Base-by-base conservation (phyloP, 208 protist species). In the Acanthamoeba royreba region DNA sequence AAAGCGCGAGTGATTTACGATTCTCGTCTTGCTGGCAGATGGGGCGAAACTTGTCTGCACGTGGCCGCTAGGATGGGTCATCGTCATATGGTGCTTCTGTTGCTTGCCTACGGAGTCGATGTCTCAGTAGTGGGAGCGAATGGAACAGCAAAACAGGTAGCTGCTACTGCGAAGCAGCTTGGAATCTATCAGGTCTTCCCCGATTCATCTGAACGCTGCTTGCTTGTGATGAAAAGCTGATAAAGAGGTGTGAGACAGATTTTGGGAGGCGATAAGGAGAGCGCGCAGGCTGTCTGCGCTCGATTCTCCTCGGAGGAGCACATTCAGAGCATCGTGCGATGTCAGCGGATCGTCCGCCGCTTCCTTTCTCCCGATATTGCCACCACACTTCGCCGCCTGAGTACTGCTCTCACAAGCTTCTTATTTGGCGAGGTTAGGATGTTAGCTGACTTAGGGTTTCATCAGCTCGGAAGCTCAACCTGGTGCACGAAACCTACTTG, bases 181-280 rank as follows among this genome's bases (percentile, higher is more conserved):
- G 69, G 69, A 33, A 81, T 81, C 69, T 81, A 81, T 47, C 69
- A 81, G 69, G 69, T 81, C n/a, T n/a, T n/a, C n/a, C n/a, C n/a
- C n/a, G n/a, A n/a, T n/a, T n/a, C n/a, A n/a, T n/a, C n/a, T n/a
- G n/a, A n/a, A n/a, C n/a, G n/a, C n/a, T n/a, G n/a, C n/a, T n/a
- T n/a, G n/a, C n/a, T n/a, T n/a, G n/a, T n/a, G n/a, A n/a, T n/a
- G n/a, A n/a, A n/a, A n/a, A n/a, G n/a, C n/a, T n/a, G n/a, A n/a
- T n/a, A n/a, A n/a, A n/a, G n/a, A 69, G 9, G 9, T 69, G 58
- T 69, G n/a, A 7, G 58, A 7, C 38, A 81, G 69, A 81, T 81
- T 13, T 22, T 81, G 69, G 69, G 69, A 33, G 69, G 69, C 1
- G 69, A 81, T n/a, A 81, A 81, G 69, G 69, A 81, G 4, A 42